These are phyloP conservation scores for Ustilago nuda DNA, from an alignment of 1,284 basidiomycete genomes.

Conservation along the genomic window DNA sequence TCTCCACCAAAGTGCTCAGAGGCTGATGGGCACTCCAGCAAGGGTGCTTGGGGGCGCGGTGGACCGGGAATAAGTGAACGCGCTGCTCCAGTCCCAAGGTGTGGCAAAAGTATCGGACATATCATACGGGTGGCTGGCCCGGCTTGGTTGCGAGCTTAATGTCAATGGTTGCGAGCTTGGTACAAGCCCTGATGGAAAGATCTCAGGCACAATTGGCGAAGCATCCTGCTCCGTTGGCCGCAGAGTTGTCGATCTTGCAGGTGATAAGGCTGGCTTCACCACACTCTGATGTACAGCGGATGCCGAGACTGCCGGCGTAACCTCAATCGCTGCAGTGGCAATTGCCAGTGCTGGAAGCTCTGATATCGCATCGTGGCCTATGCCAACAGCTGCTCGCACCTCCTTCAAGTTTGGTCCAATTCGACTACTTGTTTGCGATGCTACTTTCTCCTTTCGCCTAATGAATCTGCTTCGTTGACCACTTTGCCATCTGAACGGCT, in stretches of 20 bases:
- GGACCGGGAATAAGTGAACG: conserved; percentile 10
- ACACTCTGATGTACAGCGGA: not conserved
- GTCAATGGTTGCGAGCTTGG: not conserved
- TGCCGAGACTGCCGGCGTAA: not conserved
- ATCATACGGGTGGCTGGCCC: not conserved
- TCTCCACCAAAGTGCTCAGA: conserved; percentile 1
- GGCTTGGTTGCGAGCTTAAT: not conserved
- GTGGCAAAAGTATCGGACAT: not conserved
- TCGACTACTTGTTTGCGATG: not conserved
- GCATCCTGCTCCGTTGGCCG: not conserved
- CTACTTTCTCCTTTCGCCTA: conserved; percentile 13
- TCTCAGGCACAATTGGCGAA: not conserved
- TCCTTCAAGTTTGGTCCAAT: not conserved
- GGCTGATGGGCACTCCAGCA: conserved; percentile 7
- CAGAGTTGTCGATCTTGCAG: not conserved
- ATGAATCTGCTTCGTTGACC: conserved; percentile 33
- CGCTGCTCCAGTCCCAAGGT: conserved; percentile 9
- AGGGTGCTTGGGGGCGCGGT: conserved; percentile 1
- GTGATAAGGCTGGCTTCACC: not conserved
- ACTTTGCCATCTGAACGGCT: conserved; percentile 40
- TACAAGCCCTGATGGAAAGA: not conserved
- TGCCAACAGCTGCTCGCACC: no score
- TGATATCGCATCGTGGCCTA: not conserved
- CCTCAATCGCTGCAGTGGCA: not conserved
- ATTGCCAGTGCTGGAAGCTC: not conserved